Percentiles rank a stretch among this genome's conserved stretches.
Evolutionary conservation across 1,284 basidiomycete genomes (phyloP).

Genomic region (Boletus holoroseus): DNA sequence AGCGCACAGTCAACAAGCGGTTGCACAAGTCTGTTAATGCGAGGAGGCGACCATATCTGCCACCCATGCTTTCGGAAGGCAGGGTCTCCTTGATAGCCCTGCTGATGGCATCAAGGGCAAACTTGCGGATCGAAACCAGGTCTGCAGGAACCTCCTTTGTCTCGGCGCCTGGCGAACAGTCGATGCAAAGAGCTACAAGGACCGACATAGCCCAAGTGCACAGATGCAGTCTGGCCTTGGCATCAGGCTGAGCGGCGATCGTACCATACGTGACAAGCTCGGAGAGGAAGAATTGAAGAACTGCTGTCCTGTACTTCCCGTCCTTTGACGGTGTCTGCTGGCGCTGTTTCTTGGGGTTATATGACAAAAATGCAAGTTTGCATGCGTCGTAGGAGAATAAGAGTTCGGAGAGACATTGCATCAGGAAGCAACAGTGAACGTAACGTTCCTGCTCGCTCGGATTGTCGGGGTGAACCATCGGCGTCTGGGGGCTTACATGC

Average conservation of each 20-base stretch:
- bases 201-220: slow-evolving; percentile 91
- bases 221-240: slow-evolving; percentile 56
- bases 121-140: slow-evolving; percentile 81
- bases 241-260: slow-evolving; percentile 54
- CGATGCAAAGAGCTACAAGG: slow-evolving; percentile 87
- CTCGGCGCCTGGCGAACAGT: slow-evolving; percentile 63
- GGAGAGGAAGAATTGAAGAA: slow-evolving; percentile 71
- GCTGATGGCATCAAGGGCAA: slow-evolving; percentile 84
- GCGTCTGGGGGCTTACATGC: slow-evolving; percentile 19
- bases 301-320: slow-evolving; percentile 54
- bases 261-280: slow-evolving; percentile 78
- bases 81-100: slow-evolving; percentile 82
- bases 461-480: slow-evolving; percentile 6
- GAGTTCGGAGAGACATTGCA: slow-evolving; percentile 90
- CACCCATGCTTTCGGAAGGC: slow-evolving; percentile 62
- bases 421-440: slow-evolving; percentile 79
- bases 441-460: slow-evolving; percentile 37
- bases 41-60: slow-evolving; percentile 83
- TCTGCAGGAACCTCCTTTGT: slow-evolving; percentile 75
- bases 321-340: slow-evolving; percentile 60
- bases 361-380: slow-evolving; percentile 84
- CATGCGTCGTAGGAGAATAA: slow-evolving; percentile 90
- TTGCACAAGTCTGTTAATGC: slow-evolving; percentile 86
- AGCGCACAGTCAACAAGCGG: slow-evolving; percentile 78
- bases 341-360: slow-evolving; percentile 62